Conservation (phyloP, 2,329 filamentous ascomycete species). For the Calonectria fujianensis region DNA sequence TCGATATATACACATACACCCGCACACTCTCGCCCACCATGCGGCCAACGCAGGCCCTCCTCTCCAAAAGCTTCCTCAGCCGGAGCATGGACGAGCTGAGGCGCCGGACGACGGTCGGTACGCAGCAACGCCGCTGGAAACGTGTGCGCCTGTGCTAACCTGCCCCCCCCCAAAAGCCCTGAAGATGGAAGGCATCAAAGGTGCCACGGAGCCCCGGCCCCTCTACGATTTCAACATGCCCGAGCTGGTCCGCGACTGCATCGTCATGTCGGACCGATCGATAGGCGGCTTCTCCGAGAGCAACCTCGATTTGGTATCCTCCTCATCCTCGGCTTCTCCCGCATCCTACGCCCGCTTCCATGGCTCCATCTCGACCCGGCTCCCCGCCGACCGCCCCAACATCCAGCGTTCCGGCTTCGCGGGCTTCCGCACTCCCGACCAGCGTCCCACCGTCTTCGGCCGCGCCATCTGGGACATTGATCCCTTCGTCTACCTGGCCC, state of each 20-base stretch:
- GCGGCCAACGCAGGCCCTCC: constrained; percentile 66
- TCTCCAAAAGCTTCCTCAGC: constrained; percentile 73
- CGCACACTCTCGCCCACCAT: constrained; percentile 59
- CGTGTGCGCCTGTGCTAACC: constrained; percentile 1
- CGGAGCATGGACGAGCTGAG: constrained; percentile 77
- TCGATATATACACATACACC: background rate
- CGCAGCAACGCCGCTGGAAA: accelerated
- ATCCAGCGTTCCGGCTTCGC: constrained; percentile 90
- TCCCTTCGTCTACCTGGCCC: constrained; percentile 88
- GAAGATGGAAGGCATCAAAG: constrained; percentile 81
- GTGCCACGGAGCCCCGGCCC: constrained; percentile 77
- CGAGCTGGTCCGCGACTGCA: constrained; percentile 72
- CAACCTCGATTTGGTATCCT: constrained; percentile 77
- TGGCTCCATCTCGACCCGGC: constrained; percentile 89
- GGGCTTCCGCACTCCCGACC: constrained; percentile 89
- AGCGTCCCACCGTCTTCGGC: constrained; percentile 87
- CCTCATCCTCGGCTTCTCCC: constrained; percentile 46
- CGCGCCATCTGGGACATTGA: constrained; percentile 92
- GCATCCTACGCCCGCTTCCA: constrained; percentile 84
- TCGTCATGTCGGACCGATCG: constrained; percentile 89
- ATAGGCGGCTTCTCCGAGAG: constrained; percentile 90
- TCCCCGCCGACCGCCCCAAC: constrained; percentile 84
- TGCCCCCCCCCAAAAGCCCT: constrained; percentile 70
- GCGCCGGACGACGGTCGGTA: constrained; percentile 74
- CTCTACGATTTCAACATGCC: constrained; percentile 78